Base-by-base conservation (phyloP, 495 filamentous ascomycete species). In the Talaromyces trachyspermus region DNA sequence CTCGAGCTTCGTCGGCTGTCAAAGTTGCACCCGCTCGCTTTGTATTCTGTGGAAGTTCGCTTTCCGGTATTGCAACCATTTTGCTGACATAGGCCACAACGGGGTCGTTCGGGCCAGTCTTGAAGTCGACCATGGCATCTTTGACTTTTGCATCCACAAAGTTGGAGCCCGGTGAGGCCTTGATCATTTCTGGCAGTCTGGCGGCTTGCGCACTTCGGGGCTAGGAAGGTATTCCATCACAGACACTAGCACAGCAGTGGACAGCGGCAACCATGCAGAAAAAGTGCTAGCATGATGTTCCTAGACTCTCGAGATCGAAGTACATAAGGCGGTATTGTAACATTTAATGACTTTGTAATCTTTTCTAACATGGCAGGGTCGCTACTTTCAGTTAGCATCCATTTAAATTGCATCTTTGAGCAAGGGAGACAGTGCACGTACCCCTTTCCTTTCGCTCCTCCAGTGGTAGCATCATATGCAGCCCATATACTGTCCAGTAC, bases 401-500 rank as follows among this genome's bases (percentile, higher is more conserved):
- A 29, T 14, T 9, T 23, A 48, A 55, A 19, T 44, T 43, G 37
- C 23, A 56, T 41, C 47, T 35, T 48, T 51, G n/a, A n/a, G n/a
- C n/a, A n/a, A n/a, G n/a, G n/a, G n/a, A n/a, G n/a, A n/a, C n/a
- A 48, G 55, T 55, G 49, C 30, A 64, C 72, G 60, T 71, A 86
- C 84, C 89, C 89, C 70, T 86, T 95, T 50, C 83, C 84, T 54
- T 81, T 82, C 46, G 81, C 81, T 30, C 83, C 86, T 4, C 88
- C 88, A 14, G 78, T 85, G 9, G 90, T 96, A 46, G 89, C 92
- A 49, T 88, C 77, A 63, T 99, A 99, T 17, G 94, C 89, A 41
- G 94, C 91, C 92, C 92, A 99, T 32, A 99, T 85, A 49, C 87
- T 94, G 38, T 95, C 91, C 48, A 99, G 75, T 5, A 99, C 94